Conservation (phyloP, 371 early-diverging fungal species). For the Nematocida displodere region DNA sequence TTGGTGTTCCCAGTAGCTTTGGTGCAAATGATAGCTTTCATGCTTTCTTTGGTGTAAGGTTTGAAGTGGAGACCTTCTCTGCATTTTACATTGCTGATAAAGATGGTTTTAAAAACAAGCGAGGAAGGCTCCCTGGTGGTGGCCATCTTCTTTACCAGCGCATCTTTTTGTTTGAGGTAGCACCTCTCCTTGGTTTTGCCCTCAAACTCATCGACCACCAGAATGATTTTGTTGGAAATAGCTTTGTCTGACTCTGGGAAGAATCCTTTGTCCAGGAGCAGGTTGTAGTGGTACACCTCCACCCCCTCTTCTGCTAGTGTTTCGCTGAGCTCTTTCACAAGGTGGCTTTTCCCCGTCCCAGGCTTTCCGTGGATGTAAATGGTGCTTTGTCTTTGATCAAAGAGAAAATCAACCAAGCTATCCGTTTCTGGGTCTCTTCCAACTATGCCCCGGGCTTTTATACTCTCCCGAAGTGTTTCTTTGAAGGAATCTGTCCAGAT, state of each 20-base stretch:
- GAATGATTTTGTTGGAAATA: background rate
- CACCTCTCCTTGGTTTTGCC: constrained; percentile 3
- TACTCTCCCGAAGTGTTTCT: background rate
- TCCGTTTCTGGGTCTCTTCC: constrained; percentile 30
- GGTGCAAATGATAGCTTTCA: constrained; percentile 6
- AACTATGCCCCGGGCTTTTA: background rate
- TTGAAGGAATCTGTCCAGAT: background rate
- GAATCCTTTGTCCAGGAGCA: constrained; percentile 36
- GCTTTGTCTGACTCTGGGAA: background rate
- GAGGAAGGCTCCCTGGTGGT: background rate
- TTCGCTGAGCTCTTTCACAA: constrained; percentile 1
- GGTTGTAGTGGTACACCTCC: constrained; percentile 32
- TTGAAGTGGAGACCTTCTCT: constrained; percentile 35
- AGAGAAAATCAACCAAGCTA: background rate
- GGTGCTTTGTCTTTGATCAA: background rate
- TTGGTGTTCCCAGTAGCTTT: background rate
- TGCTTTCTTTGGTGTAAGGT: constrained; percentile 33
- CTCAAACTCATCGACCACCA: constrained; percentile 46
- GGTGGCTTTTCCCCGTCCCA: constrained; percentile 36
- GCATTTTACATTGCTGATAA: constrained; percentile 36
- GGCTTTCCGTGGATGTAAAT: constrained; percentile 38
- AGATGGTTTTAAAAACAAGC: constrained; percentile 8
- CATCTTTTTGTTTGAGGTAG: constrained; percentile 21
- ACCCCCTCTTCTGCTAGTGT: background rate
- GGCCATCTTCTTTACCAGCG: background rate